Conservation (phyloP, 208 protist genomes). For the Leishmania amazonensis region DNA sequence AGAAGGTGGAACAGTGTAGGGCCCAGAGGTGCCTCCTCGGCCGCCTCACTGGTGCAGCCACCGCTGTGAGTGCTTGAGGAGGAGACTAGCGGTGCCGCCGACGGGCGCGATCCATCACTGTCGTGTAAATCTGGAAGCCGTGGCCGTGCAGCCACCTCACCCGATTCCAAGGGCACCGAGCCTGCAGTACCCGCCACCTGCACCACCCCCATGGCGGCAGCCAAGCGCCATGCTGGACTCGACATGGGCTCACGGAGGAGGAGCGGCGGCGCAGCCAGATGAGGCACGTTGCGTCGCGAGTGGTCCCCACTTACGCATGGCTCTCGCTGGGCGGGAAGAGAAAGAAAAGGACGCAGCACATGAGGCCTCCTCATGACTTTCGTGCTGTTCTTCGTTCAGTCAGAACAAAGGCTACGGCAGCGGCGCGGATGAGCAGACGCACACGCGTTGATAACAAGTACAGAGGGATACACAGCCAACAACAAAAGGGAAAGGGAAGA, state of each 20-base stretch:
- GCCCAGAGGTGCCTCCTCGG: background rate
- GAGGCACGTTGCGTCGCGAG: background rate
- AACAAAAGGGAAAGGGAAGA: background rate
- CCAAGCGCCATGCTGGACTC: background rate
- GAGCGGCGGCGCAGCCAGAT: background rate
- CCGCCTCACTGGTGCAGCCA: background rate
- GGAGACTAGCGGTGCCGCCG: background rate
- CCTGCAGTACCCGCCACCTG: background rate
- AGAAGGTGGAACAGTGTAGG: conserved; percentile 17
- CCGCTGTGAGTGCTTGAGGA: background rate
- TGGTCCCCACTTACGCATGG: background rate
- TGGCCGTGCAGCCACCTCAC: background rate
- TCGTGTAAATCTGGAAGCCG: background rate
- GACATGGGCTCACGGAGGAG: background rate
- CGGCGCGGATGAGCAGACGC: background rate
- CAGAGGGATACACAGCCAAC: background rate
- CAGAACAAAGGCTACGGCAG: background rate
- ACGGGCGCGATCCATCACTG: background rate
- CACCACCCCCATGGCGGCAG: background rate
- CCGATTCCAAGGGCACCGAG: background rate
- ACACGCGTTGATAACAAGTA: background rate
- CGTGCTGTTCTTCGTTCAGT: background rate
- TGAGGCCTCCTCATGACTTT: conserved; percentile 3
- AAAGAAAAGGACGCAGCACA: background rate
- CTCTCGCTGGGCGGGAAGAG: background rate